A percentile compares a stretch with the other conserved stretches of the same genome.
phyloP scores from a whole-genome alignment of 1,284 basidiomycete genomes.

The Tilletia setariae region DNA sequence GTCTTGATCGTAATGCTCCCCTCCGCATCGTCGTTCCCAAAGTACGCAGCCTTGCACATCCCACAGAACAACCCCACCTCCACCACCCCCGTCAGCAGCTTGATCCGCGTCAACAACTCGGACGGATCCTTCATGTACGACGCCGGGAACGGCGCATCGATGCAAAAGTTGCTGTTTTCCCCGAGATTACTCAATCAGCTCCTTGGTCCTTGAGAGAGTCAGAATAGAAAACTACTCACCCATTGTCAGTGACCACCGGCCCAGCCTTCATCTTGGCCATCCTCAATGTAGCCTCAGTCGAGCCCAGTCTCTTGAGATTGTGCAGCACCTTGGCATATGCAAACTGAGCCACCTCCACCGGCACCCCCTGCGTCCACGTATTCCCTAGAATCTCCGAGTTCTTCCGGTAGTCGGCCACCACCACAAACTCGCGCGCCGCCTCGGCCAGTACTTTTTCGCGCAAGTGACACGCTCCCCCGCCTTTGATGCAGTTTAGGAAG shows the following conservation, averaged over 20 bases:
- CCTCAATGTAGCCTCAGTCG: constrained; percentile 35
- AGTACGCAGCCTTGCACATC: constrained; percentile 93
- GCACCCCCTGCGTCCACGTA: constrained; percentile 80
- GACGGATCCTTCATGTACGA: constrained; percentile 42
- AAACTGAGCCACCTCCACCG: constrained; percentile 93
- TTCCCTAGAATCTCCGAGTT: constrained; percentile 78
- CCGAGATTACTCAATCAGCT: constrained; percentile 7
- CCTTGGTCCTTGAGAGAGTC: neutral
- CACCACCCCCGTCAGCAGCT: constrained; percentile 74
- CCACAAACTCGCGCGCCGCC: constrained; percentile 79
- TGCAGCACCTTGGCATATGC: constrained; percentile 73
- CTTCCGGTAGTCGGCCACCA: constrained; percentile 91
- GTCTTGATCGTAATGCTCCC: constrained; percentile 44
- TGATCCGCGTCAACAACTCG: constrained; percentile 44
- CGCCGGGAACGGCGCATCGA: constrained; percentile 48
- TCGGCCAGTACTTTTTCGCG: constrained; percentile 94
- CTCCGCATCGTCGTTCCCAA: constrained; percentile 66
- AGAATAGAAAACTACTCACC: constrained; percentile 22
- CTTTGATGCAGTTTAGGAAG: constrained; percentile 90
- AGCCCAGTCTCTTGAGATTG: constrained; percentile 44
- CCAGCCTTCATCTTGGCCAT: constrained; percentile 67
- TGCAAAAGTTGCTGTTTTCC: constrained; percentile 44
- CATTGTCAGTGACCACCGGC: constrained; percentile 90
- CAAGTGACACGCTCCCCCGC: constrained; percentile 93
- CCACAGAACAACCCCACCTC: constrained; percentile 91